These are phyloP conservation scores for Ustilago crameri DNA, from an alignment of 1,284 basidiomycete genomes.

Conservation along the genomic window DNA sequence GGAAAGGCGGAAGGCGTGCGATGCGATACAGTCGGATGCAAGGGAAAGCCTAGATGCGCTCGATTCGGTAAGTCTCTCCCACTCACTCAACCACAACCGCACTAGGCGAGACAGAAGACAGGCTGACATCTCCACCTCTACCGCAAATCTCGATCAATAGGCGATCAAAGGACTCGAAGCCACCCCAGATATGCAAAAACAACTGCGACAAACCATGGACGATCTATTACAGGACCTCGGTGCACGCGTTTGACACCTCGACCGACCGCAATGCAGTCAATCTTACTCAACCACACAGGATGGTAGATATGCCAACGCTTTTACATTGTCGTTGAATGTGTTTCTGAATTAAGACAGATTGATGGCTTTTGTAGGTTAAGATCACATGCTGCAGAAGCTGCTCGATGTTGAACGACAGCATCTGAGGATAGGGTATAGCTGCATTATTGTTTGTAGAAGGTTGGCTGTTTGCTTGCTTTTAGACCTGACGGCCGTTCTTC, in stretches of 20 bases:
- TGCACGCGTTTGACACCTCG: conserved; percentile 36
- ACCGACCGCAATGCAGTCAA: background rate
- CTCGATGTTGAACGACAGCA: no score
- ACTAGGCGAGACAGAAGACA: no score
- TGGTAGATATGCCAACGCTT: no score
- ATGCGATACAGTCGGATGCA: conserved; percentile 24
- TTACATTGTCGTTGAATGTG: no score
- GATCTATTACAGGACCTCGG: conserved; percentile 46
- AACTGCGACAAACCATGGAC: conserved; percentile 49
- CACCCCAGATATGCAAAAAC: conserved; percentile 43
- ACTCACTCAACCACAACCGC: background rate
- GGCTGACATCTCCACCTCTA: background rate
- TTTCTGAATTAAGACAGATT: no score
- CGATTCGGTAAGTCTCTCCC: conserved; percentile 31
- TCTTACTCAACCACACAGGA: no score
- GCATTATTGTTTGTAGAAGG: no score
- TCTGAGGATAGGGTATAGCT: no score
- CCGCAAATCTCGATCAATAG: conserved; percentile 10
- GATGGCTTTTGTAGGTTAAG: no score
- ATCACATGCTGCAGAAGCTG: no score
- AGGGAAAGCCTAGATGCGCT: conserved; percentile 31
- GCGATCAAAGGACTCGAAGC: conserved; percentile 47
- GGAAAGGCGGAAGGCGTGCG: conserved; percentile 3
- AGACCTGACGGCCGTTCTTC: conserved; percentile 33
- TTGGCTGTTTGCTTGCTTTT: conserved; percentile 1